Percentiles rank a stretch among this genome's conserved stretches.
These are phyloP conservation scores for Castanea crenata DNA, from an alignment of 306 rosid genomes.

Conservation along the genomic window DNA sequence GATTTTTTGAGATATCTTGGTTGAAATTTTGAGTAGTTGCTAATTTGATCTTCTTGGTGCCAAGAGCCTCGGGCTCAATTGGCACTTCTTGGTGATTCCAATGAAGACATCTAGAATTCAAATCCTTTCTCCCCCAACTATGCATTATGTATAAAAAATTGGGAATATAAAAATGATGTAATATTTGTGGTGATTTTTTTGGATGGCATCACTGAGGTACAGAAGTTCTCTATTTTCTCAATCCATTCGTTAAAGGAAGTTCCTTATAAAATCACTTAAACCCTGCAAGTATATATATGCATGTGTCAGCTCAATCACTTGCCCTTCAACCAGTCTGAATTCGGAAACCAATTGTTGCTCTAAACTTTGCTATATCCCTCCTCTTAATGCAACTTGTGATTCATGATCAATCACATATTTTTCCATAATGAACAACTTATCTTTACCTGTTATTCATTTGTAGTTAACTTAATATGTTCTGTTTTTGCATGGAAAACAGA, in stretches of 20 bases:
- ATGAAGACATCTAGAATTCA: too few species aligned
- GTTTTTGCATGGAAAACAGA: conserved; percentile 33
- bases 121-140: too few species aligned
- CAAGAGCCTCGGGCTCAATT: too few species aligned
- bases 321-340: background rate
- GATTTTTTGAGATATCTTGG: background rate
- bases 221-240: background rate
- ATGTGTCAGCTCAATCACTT: background rate
- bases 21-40: background rate
- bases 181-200: background rate
- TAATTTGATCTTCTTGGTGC: background rate
- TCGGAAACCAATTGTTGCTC: background rate
- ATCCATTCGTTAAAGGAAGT: background rate
- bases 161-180: background rate
- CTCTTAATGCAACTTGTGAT: background rate
- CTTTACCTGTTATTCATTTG: background rate
- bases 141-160: background rate
- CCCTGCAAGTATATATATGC: background rate
- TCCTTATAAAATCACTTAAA: background rate
- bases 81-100: too few species aligned
- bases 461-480: background rate
- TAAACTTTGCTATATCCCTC: background rate
- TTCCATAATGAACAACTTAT: background rate
- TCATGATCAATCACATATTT: background rate
- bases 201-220: background rate